A percentile compares a stretch with the other conserved stretches of the same genome.
Conservation (phyloP, 192 early-diverging fungal genomes). For the Coemansia sp. region DNA sequence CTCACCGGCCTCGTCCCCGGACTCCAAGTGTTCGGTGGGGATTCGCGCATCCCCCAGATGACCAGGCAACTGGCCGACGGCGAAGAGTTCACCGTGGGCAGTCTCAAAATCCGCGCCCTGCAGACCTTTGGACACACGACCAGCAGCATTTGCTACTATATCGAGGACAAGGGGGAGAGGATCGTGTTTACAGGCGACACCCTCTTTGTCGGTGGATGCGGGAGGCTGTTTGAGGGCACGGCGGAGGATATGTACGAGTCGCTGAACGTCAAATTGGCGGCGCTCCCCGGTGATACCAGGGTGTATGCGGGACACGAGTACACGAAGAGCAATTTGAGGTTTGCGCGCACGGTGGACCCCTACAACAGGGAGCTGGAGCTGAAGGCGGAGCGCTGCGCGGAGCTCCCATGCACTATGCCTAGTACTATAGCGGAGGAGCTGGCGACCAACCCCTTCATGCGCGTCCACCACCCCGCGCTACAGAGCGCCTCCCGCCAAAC, state of each 20-base stretch:
- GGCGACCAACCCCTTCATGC: conserved; percentile 86
- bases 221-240: conserved; percentile 91
- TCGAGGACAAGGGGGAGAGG: conserved; percentile 59
- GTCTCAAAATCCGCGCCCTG: conserved; percentile 66
- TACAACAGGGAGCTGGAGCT: conserved; percentile 64
- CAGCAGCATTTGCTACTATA: conserved; percentile 81
- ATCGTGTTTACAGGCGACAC: conserved; percentile 91
- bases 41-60: conserved; percentile 79
- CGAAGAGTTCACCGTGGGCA: conserved; percentile 74
- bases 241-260: conserved; percentile 81
- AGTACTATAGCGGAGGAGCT: conserved; percentile 88
- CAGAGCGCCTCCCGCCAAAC: conserved; percentile 58
- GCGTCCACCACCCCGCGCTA: conserved; percentile 65
- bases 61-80: conserved; percentile 70
- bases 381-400: conserved; percentile 64
- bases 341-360: conserved; percentile 78
- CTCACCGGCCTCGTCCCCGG: conserved; percentile 58
- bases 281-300: conserved; percentile 73
- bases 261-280: conserved; percentile 64
- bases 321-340: conserved; percentile 68
- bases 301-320: conserved; percentile 97
- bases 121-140: conserved; percentile 87
- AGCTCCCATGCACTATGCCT: conserved; percentile 65
- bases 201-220: conserved; percentile 82
- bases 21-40: conserved; percentile 79